Evolutionary conservation across 495 filamentous ascomycete genomes (phyloP).

Genomic region (Tuber microsphaerosporum): DNA sequence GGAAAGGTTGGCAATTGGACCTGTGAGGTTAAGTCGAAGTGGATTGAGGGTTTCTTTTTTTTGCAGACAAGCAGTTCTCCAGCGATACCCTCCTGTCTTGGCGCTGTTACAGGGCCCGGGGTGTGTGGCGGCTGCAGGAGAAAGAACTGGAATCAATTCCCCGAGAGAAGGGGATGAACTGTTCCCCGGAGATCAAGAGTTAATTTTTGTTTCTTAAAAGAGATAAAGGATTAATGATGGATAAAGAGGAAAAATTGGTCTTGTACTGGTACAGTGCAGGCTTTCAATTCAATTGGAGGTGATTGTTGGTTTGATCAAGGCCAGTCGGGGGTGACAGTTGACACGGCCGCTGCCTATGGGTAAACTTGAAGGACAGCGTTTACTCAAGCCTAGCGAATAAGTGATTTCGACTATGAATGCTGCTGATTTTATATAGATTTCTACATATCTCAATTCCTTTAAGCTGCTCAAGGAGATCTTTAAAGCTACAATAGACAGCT

Average conservation of each 20-base stretch:
- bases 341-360: neutral
- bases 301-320: neutral
- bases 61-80: neutral
- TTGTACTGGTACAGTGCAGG: neutral
- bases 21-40: neutral
- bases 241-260: neutral
- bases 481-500: neutral
- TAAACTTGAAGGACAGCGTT: neutral
- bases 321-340: neutral
- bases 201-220: neutral
- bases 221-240: neutral
- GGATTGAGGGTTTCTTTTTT: neutral
- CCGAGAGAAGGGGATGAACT: neutral
- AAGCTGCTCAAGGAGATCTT: neutral
- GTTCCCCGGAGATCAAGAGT: neutral
- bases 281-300: neutral
- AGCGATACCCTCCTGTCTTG: neutral
- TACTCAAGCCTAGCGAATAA: neutral
- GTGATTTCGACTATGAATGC: neutral
- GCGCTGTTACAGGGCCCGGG: neutral
- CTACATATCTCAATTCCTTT: neutral
- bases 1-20: neutral
- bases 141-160: neutral
- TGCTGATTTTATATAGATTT: neutral
- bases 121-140: neutral